Percentiles rank a stretch among this genome's conserved stretches.
phyloP scores from a whole-genome alignment of 495 filamentous ascomycete species.

The Sphaerosporella brunnea region DNA sequence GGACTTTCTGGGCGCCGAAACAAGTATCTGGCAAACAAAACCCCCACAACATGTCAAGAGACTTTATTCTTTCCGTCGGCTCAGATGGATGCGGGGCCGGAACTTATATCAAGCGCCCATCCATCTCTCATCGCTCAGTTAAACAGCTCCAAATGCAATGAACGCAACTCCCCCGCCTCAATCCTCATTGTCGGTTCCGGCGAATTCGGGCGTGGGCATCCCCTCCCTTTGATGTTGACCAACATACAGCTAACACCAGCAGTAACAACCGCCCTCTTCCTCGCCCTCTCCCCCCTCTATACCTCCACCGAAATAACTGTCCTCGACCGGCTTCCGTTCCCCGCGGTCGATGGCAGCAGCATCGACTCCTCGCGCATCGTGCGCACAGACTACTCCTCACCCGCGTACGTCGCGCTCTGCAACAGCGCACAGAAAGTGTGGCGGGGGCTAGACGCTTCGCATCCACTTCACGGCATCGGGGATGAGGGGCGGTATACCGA shows the following conservation, averaged over 20 bases:
- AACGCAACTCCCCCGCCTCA: slow-evolving; percentile 30
- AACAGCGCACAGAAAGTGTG: slow-evolving; percentile 49
- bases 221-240: neutral
- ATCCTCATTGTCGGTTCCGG: slow-evolving; percentile 64
- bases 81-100: too few species aligned
- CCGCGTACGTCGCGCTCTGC: slow-evolving; percentile 52
- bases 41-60: too few species aligned
- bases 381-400: slow-evolving; percentile 62
- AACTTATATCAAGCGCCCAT: too few species aligned
- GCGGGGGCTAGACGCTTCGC: slow-evolving; percentile 33
- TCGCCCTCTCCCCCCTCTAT: slow-evolving; percentile 39
- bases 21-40: too few species aligned
- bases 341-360: slow-evolving; percentile 50
- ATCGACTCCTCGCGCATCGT: slow-evolving; percentile 65
- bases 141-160: neutral
- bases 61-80: too few species aligned
- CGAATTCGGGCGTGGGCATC: slow-evolving; percentile 48
- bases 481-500: slow-evolving; percentile 55
- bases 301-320: slow-evolving; percentile 42
- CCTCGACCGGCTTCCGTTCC: slow-evolving; percentile 51
- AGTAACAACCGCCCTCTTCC: slow-evolving; percentile 46
- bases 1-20: too few species aligned
- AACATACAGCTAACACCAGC: neutral
- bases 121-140: too few species aligned
- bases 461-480: slow-evolving; percentile 32